Percentiles rank a stretch among this genome's conserved stretches.
Conservation (phyloP, 2,329 filamentous ascomycete species). For the Proliferodiscus dingleyae region DNA sequence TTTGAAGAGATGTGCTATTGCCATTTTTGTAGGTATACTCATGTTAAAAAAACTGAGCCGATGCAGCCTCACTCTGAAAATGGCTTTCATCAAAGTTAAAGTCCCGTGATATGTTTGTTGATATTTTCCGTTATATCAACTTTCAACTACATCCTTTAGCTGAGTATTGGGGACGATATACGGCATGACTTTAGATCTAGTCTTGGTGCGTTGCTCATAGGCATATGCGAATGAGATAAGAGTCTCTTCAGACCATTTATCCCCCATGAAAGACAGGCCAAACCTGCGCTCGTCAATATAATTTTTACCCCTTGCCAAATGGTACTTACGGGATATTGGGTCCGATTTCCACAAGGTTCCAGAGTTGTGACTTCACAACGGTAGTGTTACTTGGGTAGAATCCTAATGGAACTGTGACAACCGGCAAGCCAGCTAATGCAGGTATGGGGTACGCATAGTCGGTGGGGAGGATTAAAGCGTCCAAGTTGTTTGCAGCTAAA, state of each 20-base stretch:
- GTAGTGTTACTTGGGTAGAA: slow-evolving; percentile 43
- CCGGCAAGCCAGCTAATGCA: slow-evolving; percentile 66
- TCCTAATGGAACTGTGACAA: slow-evolving; percentile 62
- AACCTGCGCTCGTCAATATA: slow-evolving; percentile 36
- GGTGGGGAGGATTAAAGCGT: slow-evolving; percentile 58
- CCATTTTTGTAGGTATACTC: no score
- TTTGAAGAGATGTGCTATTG: no score
- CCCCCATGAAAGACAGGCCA: slow-evolving; percentile 59
- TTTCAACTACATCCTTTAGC: no score
- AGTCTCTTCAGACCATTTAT: slow-evolving; percentile 54
- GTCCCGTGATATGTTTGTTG: no score
- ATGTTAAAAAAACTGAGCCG: no score
- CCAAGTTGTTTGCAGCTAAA: slow-evolving; percentile 39
- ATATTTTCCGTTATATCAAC: no score
- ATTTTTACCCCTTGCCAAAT: neutral
- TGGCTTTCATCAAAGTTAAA: no score
- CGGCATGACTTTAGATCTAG: slow-evolving; percentile 42
- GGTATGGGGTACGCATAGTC: slow-evolving; percentile 39
- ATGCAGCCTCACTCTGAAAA: no score
- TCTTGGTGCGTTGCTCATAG: slow-evolving; percentile 48
- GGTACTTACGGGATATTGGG: slow-evolving; percentile 43
- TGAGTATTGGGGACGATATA: slow-evolving; percentile 25
- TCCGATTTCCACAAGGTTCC: slow-evolving; percentile 45
- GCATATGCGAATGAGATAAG: slow-evolving; percentile 64
- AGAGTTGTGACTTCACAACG: slow-evolving; percentile 39